phyloP scores from a whole-genome alignment of 768 basidiomycete genomes.

The Pleurotus platypus region DNA sequence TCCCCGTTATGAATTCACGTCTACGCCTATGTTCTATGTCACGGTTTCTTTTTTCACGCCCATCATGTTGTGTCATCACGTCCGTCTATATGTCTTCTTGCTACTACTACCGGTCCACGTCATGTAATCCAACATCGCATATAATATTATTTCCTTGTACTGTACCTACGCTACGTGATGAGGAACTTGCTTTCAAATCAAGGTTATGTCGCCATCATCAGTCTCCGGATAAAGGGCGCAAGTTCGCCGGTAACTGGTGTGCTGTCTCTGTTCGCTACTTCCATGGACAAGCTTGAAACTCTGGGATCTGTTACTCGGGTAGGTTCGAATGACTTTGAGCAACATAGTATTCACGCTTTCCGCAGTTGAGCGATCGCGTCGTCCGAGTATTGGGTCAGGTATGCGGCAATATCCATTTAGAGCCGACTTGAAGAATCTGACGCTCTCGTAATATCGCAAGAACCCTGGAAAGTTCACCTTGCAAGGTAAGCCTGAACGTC shows the following conservation, averaged over 20 bases:
- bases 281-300: conserved; percentile 15
- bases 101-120: neutral
- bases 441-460: conserved; percentile 28
- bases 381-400: conserved; percentile 78
- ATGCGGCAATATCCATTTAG: conserved; percentile 8
- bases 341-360: neutral
- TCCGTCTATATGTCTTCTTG: neutral
- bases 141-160: conserved; percentile 6
- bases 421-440: too few relatives aligned
- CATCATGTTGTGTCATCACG: conserved; percentile 6
- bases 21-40: neutral
- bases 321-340: conserved; percentile 12
- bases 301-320: conserved; percentile 47
- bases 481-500: conserved; percentile 48
- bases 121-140: conserved; percentile 2
- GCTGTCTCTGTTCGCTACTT: neutral
- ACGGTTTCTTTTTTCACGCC: neutral
- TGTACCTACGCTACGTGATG: neutral
- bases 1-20: conserved; percentile 2
- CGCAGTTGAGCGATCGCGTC: conserved; percentile 65
- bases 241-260: conserved; percentile 13
- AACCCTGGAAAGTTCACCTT: conserved; percentile 89
- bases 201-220: neutral
- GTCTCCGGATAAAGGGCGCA: conserved; percentile 11
- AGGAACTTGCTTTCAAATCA: neutral